phyloP scores from a whole-genome alignment of 2,329 filamentous ascomycete genomes.

The Phaeomoniella chlamydospora region DNA sequence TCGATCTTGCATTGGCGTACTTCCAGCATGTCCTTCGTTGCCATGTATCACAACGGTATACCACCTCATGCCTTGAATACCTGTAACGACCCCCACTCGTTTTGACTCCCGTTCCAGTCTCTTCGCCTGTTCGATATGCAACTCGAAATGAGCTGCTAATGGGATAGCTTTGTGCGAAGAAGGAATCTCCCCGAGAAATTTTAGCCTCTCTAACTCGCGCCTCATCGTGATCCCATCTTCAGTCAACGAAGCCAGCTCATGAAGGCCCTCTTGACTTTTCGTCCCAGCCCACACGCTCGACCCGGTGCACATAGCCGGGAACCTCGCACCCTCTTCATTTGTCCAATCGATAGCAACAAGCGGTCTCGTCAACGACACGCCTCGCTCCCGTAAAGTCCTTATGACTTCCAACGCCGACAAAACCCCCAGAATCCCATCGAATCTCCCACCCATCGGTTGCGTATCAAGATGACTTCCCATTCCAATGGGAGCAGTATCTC shows the following conservation, averaged over 20 bases:
- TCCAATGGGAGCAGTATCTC: constrained; percentile 13
- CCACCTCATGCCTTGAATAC: constrained; percentile 8
- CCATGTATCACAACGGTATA: constrained; percentile 7
- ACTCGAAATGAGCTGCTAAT: constrained; percentile 8
- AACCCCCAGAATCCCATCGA: constrained; percentile 12
- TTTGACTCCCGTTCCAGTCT: constrained; percentile 7
- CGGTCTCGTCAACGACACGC: constrained; percentile 11
- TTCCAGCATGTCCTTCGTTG: constrained; percentile 8
- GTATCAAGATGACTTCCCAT: constrained; percentile 14
- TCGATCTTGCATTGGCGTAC: constrained; percentile 7
- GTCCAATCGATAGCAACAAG: constrained; percentile 15
- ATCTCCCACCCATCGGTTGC: constrained; percentile 13
- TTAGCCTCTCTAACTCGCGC: constrained; percentile 5
- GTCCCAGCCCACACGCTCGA: constrained; percentile 7
- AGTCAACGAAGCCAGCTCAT: constrained; percentile 4
- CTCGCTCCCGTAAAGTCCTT: constrained; percentile 19
- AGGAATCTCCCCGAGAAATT: constrained; percentile 7
- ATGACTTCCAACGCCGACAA: constrained; percentile 18
- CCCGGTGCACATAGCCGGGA: constrained; percentile 6
- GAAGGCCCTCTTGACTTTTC: constrained; percentile 4
- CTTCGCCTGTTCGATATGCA: constrained; percentile 7
- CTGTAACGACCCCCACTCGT: constrained; percentile 7
- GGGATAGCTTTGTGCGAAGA: constrained; percentile 7
- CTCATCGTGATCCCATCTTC: constrained; percentile 6
- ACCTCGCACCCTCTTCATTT: constrained; percentile 11